Base-by-base conservation (phyloP, 768 basidiomycete genomes). In the Gyrodon lividus region DNA sequence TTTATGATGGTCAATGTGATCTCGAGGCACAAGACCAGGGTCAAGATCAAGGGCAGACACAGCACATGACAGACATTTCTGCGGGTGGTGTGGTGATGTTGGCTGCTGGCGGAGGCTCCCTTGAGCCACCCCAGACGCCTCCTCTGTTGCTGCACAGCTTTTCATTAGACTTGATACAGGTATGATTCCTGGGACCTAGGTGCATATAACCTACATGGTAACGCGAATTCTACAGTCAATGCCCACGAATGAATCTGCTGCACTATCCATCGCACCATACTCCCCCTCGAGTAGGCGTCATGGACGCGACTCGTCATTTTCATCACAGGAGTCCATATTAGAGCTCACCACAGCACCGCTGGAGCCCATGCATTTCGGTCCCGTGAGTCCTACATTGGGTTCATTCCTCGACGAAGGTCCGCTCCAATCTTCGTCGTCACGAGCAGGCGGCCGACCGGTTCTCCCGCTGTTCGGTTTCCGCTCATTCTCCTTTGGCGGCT, bases 1-100 rank as follows among this genome's bases (percentile, higher is more conserved):
- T 91, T 58, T 73, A 79, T 56, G 87, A 84, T 54, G 84, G 86
- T 56, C 88, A 92, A 72, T 77, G 75, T 70, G 61, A 60, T 49
- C 58, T 39, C 37, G 61, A 59, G 50, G 45, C 46, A 22, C 74
- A 74, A 50, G 67, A 63, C 50, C 68, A 67, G 40, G 50, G 46
- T 46, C 68, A 52, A 17, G 62, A 65, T 33, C 58, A 62, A 37
- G 38, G 23, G 8, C 58, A 48, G 49, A 58, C 43, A 12, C 41
- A 50, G 41, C 48, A 49, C 23, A 7, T 14, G 9, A 24, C 30
- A 7, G 50, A 54, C 45, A 43, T 55, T 48, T 53, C 60, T 40
- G 57, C 50, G 6, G 52, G 63, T 55, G 59, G 62, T 57, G 59
- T 57, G 50, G 66, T 71, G 48, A 69, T 64, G 30, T 64, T 75